These are phyloP conservation scores for Fraxinus latifolia DNA, from an alignment of 305 asterid genomes.

Conservation along the genomic window DNA sequence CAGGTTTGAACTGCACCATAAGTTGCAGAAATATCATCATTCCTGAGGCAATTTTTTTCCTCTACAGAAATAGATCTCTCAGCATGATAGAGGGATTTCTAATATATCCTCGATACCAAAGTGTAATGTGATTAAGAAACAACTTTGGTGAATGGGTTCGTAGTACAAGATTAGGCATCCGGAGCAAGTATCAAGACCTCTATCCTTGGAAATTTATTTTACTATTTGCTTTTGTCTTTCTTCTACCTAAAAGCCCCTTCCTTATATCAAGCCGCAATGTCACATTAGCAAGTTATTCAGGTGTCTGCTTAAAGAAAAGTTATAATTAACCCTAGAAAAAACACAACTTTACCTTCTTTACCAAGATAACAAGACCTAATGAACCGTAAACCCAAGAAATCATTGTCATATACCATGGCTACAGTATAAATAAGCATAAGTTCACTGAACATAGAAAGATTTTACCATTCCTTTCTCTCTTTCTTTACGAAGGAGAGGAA, in stretches of 20 bases:
- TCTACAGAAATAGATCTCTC: not conserved
- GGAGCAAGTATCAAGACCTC: not conserved
- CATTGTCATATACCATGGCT: not conserved
- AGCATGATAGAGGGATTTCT: not conserved
- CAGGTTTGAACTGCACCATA: conserved; percentile 75
- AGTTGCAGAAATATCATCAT: conserved; percentile 4
- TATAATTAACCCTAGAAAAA: not conserved
- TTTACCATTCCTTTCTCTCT: conserved; percentile 89
- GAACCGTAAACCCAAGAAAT: not conserved
- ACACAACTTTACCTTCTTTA: not conserved
- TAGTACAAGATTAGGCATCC: not conserved
- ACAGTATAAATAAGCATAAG: conserved; percentile 3
- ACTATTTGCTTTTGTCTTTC: not conserved
- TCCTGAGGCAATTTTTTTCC: not conserved
- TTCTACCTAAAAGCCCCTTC: not conserved
- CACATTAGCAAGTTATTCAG: conserved; percentile 7
- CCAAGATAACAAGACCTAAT: not conserved
- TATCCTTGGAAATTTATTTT: not conserved
- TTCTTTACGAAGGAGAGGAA: conserved; percentile 80
- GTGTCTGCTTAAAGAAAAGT: not conserved
- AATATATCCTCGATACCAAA: not conserved
- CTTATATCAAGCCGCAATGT: not conserved
- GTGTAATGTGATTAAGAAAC: not conserved
- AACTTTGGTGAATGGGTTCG: not conserved
- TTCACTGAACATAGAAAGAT: conserved; percentile 8